Conservation (phyloP, 345 rosid genomes). For the Limnanthes douglasii region DNA sequence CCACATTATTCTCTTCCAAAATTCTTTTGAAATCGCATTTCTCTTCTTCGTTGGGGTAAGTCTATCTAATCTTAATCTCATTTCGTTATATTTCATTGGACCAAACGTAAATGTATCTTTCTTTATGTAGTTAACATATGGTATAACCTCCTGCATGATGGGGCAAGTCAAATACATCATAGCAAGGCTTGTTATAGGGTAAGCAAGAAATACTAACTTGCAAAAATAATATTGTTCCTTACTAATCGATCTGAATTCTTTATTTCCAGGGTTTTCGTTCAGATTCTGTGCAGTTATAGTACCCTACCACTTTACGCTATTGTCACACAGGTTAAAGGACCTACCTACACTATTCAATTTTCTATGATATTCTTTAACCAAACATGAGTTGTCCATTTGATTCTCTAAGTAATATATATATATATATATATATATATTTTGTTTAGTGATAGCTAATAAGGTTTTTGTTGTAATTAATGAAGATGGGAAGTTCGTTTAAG, state of each 20-base stretch:
- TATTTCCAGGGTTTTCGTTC: conserved; percentile 49
- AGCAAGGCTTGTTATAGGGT: conserved; percentile 67
- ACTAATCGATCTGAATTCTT: background rate
- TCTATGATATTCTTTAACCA: too few relatives aligned
- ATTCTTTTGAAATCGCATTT: conserved; percentile 79
- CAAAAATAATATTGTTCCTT: too few relatives aligned
- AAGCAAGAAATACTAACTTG: too few relatives aligned
- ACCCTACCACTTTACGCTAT: conserved; percentile 86
- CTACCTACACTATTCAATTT: too few relatives aligned
- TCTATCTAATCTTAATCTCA: background rate
- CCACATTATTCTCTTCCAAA: conserved; percentile 72
- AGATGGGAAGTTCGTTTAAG: conserved; percentile 89
- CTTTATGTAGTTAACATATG: too few relatives aligned
- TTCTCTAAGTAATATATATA: too few relatives aligned
- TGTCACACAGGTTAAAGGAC: conserved; percentile 53
- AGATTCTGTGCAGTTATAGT: conserved; percentile 72
- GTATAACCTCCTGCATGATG: conserved; percentile 68
- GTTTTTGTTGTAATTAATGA: too few relatives aligned
- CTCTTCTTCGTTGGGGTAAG: conserved; percentile 68
- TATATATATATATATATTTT: too few relatives aligned
- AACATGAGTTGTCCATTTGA: too few relatives aligned
- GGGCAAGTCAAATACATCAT: conserved; percentile 36
- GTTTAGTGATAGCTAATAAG: background rate
- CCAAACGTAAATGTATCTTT: too few relatives aligned
- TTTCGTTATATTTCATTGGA: background rate